A percentile compares a stretch with the other conserved stretches of the same genome.
Conservation (phyloP, 2,329 filamentous ascomycete species). For the Pestalotiopsis sp. region DNA sequence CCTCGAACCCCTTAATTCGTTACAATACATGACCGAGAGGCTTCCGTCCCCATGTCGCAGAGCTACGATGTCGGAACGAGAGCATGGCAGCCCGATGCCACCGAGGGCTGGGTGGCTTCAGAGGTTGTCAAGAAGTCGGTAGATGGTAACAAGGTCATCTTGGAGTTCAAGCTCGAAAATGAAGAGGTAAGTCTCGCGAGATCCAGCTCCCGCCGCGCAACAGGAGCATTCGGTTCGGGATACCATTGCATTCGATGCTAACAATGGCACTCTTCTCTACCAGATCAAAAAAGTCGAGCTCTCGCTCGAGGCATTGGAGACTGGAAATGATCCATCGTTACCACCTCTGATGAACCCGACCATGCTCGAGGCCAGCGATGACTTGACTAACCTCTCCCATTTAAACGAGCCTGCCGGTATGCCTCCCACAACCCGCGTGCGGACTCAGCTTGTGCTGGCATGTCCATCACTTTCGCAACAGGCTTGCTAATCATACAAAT, state of each 20-base stretch:
- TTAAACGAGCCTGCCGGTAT: conserved; percentile 96
- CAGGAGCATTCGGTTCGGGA: background rate
- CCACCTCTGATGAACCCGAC: conserved; percentile 97
- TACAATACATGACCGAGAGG: conserved; percentile 8
- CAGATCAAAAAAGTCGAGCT: conserved; percentile 82
- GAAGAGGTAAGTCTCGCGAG: conserved; percentile 70
- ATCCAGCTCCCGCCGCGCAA: background rate
- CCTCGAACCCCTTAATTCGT: conserved; percentile 8
- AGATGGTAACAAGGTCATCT: conserved; percentile 82
- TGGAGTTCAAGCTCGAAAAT: conserved; percentile 89
- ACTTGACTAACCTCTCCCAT: conserved; percentile 96
- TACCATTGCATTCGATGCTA: background rate
- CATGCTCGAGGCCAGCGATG: conserved; percentile 98
- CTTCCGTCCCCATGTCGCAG: conserved; percentile 71
- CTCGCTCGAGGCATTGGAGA: conserved; percentile 73
- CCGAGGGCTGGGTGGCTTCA: conserved; percentile 96
- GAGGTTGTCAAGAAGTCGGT: conserved; percentile 86
- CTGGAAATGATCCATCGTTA: conserved; percentile 75
- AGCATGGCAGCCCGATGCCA: conserved; percentile 96
- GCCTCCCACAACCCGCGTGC: conserved; percentile 22
- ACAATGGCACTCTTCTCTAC: conserved; percentile 15
- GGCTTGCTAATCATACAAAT: conserved; percentile 18
- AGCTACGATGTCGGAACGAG: conserved; percentile 95
- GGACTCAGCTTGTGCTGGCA: background rate
- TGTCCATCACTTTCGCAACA: background rate